phyloP scores from a whole-genome alignment of 148 eudicot genomes.

The Nyssa sinensis region DNA sequence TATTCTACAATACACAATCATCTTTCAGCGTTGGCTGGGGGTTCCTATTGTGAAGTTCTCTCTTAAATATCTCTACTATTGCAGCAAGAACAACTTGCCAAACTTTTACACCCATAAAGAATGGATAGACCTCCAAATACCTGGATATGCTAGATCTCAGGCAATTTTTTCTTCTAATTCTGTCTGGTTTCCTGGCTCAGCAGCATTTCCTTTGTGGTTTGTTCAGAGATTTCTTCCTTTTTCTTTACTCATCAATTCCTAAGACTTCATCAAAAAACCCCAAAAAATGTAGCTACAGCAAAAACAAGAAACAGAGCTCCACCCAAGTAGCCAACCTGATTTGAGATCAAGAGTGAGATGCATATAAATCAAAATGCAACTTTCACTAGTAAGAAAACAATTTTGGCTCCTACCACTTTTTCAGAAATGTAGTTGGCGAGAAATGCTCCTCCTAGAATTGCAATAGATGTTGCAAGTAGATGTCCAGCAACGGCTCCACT shows the following conservation, averaged over 20 bases:
- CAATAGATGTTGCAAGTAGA: slow-evolving; percentile 72
- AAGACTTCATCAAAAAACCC: slow-evolving; percentile 18
- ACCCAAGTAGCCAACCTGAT: slow-evolving; percentile 89
- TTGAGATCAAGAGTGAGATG: slow-evolving; percentile 13
- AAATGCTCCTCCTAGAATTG: slow-evolving; percentile 87
- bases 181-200: background rate
- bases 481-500: slow-evolving; percentile 95
- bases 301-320: slow-evolving; percentile 76
- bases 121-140: background rate
- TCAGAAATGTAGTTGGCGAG: slow-evolving; percentile 93
- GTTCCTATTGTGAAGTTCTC: background rate
- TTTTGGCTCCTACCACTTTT: slow-evolving; percentile 56
- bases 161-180: background rate
- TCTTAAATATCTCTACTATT: background rate
- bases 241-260: background rate
- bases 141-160: background rate
- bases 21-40: background rate
- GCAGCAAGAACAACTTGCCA: background rate
- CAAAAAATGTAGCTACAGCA: slow-evolving; percentile 87
- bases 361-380: background rate
- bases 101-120: background rate
- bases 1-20: background rate
- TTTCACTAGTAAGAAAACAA: background rate
- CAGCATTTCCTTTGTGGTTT: background rate
- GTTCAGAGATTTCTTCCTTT: background rate